These are phyloP conservation scores for Botrytis fabae DNA, from an alignment of 2,329 filamentous ascomycete genomes.

Conservation along the genomic window DNA sequence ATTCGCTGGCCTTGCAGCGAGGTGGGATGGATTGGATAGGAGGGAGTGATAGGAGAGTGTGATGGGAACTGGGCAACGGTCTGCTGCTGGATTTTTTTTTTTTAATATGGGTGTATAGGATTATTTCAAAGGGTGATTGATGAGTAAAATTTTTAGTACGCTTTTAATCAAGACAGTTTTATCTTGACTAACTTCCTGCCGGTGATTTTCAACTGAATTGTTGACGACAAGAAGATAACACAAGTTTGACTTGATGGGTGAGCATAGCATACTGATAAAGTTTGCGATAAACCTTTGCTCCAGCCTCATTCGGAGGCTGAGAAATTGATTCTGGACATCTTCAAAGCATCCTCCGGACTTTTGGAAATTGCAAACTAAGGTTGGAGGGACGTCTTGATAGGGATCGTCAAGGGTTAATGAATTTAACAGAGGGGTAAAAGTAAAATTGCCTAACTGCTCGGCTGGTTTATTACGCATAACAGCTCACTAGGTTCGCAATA, in stretches of 20 bases:
- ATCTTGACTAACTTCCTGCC: neutral
- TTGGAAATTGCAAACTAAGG: constrained; percentile 7
- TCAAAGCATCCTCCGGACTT: neutral
- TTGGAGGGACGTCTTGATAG: neutral
- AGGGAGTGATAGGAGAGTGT: neutral
- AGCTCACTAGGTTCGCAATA: constrained; percentile 3
- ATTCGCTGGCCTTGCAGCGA: constrained; percentile 23
- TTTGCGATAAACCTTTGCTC: constrained; percentile 8
- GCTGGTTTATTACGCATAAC: constrained; percentile 1
- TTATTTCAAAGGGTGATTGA: neutral
- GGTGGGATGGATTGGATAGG: constrained; percentile 5
- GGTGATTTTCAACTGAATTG: neutral
- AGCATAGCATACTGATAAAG: constrained; percentile 1
- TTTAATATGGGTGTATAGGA: neutral
- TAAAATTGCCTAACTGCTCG: neutral
- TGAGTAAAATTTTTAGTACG: neutral
- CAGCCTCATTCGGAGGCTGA: constrained; percentile 20
- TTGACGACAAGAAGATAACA: neutral
- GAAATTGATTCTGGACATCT: constrained; percentile 8
- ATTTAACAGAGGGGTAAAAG: constrained; percentile 10
- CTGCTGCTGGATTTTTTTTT: neutral
- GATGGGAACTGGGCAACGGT: neutral
- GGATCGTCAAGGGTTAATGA: neutral
- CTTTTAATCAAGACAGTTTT: neutral
- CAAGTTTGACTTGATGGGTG: constrained; percentile 7